These are phyloP conservation scores for Trichophyton simii DNA, from an alignment of 2,329 filamentous ascomycete genomes.

Conservation along the genomic window DNA sequence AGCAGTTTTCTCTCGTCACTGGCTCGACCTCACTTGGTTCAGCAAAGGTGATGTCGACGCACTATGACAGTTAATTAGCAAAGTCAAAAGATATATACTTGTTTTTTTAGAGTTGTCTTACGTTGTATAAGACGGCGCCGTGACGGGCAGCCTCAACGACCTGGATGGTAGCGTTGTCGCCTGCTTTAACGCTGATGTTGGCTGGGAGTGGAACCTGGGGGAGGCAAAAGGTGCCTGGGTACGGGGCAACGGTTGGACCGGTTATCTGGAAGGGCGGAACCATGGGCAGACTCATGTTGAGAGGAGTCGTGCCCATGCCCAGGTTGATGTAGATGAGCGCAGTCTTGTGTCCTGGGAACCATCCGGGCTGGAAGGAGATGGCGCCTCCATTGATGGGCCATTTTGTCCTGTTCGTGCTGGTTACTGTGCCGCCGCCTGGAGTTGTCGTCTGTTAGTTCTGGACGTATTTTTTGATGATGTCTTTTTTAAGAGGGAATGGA, in stretches of 20 bases:
- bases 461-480: too few species aligned
- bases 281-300: slow-evolving; percentile 81
- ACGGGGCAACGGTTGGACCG: slow-evolving; percentile 71
- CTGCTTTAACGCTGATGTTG: slow-evolving; percentile 56
- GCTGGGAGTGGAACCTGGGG: slow-evolving; percentile 76
- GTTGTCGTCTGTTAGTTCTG: neutral
- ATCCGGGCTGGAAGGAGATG: slow-evolving; percentile 82
- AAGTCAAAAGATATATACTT: neutral
- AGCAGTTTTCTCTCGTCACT: slow-evolving; percentile 75
- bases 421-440: slow-evolving; percentile 68
- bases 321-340: slow-evolving; percentile 86
- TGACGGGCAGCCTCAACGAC: slow-evolving; percentile 72
- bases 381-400: slow-evolving; percentile 84
- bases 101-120: slow-evolving; percentile 33
- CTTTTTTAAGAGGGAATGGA: neutral
- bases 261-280: slow-evolving; percentile 67
- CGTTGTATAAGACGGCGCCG: slow-evolving; percentile 70
- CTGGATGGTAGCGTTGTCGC: slow-evolving; percentile 87
- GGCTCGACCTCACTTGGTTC: slow-evolving; percentile 54
- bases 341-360: slow-evolving; percentile 78
- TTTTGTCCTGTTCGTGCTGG: slow-evolving; percentile 71
- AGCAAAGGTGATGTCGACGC: slow-evolving; percentile 86
- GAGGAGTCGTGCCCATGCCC: slow-evolving; percentile 66
- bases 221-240: slow-evolving; percentile 76
- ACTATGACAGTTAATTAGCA: slow-evolving; percentile 41